phyloP scores from a whole-genome alignment of 106 monocot genomes.

The Dioscorea alata region DNA sequence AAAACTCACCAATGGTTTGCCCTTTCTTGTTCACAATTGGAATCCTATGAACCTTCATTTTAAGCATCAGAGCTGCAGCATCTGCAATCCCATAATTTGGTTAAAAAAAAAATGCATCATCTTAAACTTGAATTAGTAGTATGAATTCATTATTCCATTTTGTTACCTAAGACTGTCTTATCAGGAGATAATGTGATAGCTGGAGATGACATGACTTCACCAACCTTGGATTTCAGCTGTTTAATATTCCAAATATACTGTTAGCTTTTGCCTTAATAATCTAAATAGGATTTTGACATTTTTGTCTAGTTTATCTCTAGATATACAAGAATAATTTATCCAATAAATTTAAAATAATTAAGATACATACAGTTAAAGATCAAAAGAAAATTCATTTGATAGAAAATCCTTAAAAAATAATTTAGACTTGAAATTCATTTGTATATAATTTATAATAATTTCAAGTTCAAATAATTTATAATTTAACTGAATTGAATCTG shows the following conservation, averaged over 20 bases:
- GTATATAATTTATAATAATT: too few relatives aligned
- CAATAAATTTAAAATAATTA: too few relatives aligned
- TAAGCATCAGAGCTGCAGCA: constrained; percentile 66
- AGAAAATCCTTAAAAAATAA: too few relatives aligned
- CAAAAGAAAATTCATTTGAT: too few relatives aligned
- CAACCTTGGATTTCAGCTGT: constrained; percentile 71
- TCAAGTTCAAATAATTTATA: too few relatives aligned
- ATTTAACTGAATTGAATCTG: too few relatives aligned
- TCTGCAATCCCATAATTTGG: constrained; percentile 25
- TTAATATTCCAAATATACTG: constrained; percentile 1
- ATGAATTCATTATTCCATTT: background rate
- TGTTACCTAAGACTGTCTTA: constrained; percentile 81
- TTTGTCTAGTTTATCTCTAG: too few relatives aligned
- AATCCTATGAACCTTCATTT: constrained; percentile 56
- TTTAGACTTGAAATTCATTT: background rate
- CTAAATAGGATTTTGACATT: too few relatives aligned
- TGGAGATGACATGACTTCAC: constrained; percentile 86
- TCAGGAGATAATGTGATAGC: constrained; percentile 62
- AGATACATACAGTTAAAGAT: too few relatives aligned
- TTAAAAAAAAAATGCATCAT: background rate
- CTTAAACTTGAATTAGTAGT: background rate
- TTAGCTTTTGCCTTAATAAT: background rate
- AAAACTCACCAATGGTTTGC: constrained; percentile 38
- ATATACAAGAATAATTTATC: too few relatives aligned
- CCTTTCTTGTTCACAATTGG: constrained; percentile 35